phyloP scores from a whole-genome alignment of 345 rosid species.

The Psidium friedrichsthalianum region DNA sequence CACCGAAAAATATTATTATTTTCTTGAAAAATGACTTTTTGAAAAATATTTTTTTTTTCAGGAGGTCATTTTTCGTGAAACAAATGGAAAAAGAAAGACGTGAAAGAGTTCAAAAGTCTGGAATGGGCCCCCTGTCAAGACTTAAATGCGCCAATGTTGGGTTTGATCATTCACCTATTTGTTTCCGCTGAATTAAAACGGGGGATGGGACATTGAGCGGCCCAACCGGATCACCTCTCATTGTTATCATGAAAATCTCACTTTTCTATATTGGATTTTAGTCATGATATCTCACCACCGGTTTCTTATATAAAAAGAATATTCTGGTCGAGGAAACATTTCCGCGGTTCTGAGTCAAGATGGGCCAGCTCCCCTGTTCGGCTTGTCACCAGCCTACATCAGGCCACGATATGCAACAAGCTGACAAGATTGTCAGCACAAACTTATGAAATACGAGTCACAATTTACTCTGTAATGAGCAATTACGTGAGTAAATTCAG shows the following conservation, averaged over 20 bases:
- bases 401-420: not conserved
- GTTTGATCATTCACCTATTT: not conserved
- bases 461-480: not conserved
- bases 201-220: not conserved
- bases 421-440: not conserved
- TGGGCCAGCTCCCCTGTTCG: not conserved
- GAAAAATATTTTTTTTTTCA: too few species aligned
- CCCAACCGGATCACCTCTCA: not conserved
- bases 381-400: not conserved
- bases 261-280: not conserved
- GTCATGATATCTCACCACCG: not conserved
- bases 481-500: not conserved
- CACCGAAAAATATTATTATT: too few species aligned
- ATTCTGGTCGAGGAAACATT: not conserved
- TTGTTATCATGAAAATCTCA: not conserved
- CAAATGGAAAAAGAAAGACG: not conserved
- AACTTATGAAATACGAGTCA: not conserved
- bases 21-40: too few species aligned
- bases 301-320: not conserved
- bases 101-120: not conserved
- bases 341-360: not conserved
- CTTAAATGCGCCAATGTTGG: not conserved
- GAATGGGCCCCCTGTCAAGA: not conserved
- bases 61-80: too few species aligned
- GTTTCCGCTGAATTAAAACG: not conserved